Percentiles rank a stretch among this genome's conserved stretches.
These are phyloP conservation scores for Anthoceros angustus DNA, from an alignment of 225 moss, liverwort and hornwort genomes.

Conservation along the genomic window DNA sequence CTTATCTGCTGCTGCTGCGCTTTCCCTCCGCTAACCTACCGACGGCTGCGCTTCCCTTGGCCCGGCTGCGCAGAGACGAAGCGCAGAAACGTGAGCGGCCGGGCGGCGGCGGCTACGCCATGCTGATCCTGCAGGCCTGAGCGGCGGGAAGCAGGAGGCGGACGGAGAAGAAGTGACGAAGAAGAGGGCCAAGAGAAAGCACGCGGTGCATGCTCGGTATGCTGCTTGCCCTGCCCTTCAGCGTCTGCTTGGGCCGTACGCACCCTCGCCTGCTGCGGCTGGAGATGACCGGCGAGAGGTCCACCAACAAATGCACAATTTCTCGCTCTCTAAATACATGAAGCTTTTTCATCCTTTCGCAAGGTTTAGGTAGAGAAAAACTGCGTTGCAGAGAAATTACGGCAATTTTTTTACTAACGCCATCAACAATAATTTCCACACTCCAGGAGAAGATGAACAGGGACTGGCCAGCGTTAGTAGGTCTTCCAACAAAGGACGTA, in stretches of 20 bases:
- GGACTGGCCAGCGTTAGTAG: too few species aligned
- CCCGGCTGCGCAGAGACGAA: neutral
- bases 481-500: too few species aligned
- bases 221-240: neutral
- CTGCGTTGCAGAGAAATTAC: too few species aligned
- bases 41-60: neutral
- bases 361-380: too few species aligned
- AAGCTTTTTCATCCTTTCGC: too few species aligned
- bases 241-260: too few species aligned
- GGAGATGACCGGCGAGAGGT: neutral
- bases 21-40: conserved; percentile 5
- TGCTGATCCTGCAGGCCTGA: neutral
- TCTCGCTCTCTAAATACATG: too few species aligned
- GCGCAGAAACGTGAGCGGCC: neutral
- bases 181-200: neutral
- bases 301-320: too few species aligned
- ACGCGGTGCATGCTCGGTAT: neutral
- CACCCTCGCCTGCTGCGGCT: neutral
- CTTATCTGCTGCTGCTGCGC: conserved; percentile 2
- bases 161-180: neutral
- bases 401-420: too few species aligned
- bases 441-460: too few species aligned
- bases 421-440: too few species aligned
- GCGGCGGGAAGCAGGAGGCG: neutral
- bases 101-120: neutral